Evolutionary conservation across 148 eudicot species (phyloP), one percentile per base, ranked within the genome.

Genomic region (Camellia lanceoleosa): DNA sequence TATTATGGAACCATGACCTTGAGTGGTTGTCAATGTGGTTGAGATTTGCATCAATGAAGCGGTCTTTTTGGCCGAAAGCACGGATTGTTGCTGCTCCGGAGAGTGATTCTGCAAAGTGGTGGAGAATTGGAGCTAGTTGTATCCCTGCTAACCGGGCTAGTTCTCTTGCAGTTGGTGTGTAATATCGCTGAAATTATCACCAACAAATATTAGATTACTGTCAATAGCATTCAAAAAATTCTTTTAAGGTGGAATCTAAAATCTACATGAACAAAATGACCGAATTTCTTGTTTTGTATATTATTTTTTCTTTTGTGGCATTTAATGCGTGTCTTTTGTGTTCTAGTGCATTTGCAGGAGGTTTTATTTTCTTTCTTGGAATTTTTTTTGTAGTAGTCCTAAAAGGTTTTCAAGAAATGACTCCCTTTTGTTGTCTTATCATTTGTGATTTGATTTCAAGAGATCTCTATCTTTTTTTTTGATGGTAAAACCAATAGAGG

Each of bases 151-250:
- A 68, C 23, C 98, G 90, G 5, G 94, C 98, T 69, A 95, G 83
- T 83, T 95, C 98, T 85, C 98, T 88, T 79, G 98, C 97, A 44
- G 97, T 90, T 78, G 98, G 98, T 86, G 90, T 93, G 91, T 95
- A 95, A 78, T 93, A 93, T 86, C 87, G 85, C 98, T 94, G 92
- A 75, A 79, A 78, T 70, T 41, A 72, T 60, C 41, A 14, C 5
- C 60, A 60, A 58, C 15, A 41, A 71, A 56, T 51, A 52, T 16
- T 59, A 23, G 46, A 71, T 71, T 3, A 47, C 61, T 3, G 72
- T 73, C 38, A 4, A 75, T 42, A 52, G 56, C 23, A 19, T 15
- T 1, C 4, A 9, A 3, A 62, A 1, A 62, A 16, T 62, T 16
- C 23, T 62, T 3, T 16, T 4, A 14, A 14, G 60, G 13, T 56